phyloP scores from a whole-genome alignment of 306 rosid species.

The Casuarina equisetifolia region DNA sequence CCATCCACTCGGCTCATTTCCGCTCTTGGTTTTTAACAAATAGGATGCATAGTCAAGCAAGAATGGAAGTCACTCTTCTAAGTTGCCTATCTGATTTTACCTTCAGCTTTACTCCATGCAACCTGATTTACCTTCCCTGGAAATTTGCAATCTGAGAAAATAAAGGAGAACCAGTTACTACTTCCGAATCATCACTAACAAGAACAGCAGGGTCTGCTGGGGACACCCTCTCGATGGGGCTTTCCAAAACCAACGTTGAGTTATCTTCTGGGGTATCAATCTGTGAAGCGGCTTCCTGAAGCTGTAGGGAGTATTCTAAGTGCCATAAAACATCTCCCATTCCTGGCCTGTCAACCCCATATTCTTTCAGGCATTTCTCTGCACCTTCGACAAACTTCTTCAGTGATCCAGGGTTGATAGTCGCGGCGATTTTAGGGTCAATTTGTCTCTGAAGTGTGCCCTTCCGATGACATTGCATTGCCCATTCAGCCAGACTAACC shows the following conservation, averaged over 20 bases:
- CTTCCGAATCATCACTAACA: constrained; percentile 31
- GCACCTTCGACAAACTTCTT: constrained; percentile 49
- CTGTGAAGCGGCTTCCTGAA: constrained; percentile 46
- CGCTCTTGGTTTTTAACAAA: too few species aligned
- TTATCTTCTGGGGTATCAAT: constrained; percentile 32
- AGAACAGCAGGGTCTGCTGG: constrained; percentile 17
- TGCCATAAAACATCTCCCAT: constrained; percentile 94
- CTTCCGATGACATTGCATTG: constrained; percentile 43
- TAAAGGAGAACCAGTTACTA: constrained; percentile 27
- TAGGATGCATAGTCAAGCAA: not conserved
- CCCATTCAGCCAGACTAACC: constrained; percentile 75
- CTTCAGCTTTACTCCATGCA: not conserved
- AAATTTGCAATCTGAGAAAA: constrained; percentile 42
- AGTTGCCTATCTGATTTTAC: not conserved
- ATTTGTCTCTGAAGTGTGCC: constrained; percentile 47
- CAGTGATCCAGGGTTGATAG: constrained; percentile 43
- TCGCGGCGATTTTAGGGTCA: constrained; percentile 43
- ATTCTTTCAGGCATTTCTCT: constrained; percentile 63
- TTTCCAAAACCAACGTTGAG: constrained; percentile 13
- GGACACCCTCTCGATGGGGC: constrained; percentile 2
- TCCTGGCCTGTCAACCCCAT: constrained; percentile 69
- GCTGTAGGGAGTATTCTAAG: constrained; percentile 68
- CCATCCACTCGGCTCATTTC: too few species aligned
- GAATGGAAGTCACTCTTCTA: not conserved
- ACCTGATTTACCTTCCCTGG: constrained; percentile 42